Evolutionary conservation across 2,329 filamentous ascomycete species (phyloP), one percentile per base, ranked within the genome.

Genomic region (Sporothrix phasma): DNA sequence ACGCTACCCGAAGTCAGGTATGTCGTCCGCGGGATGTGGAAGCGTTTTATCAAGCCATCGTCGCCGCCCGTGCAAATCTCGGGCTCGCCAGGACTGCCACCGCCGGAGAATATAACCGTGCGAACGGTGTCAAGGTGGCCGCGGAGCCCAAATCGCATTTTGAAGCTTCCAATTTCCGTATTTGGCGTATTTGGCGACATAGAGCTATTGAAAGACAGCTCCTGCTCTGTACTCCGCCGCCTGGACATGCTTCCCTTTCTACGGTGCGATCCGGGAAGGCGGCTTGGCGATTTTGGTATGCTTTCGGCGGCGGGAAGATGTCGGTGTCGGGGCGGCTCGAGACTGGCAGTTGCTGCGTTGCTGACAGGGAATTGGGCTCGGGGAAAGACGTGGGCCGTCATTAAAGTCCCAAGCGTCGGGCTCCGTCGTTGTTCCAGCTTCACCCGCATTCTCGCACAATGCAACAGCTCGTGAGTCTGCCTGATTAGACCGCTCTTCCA

Each of bases 41-140:
- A 99, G 61, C 94, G 86, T 76, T 99, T 99, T 74, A 99, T 89
- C 70, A 93, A 89, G 64, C 93, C 93, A 73, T 99, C 94, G 71
- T 99, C 94, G 64, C 93, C 91, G 59, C 90, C 91, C 3, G 93
- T 99, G 76, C 93, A 97, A 62, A 99, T 93, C 75, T 99, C 94
- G 1, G 94, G 94, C 73, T 99, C 94, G 3, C 90, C 91, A 3
- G 92, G 92, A 71, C 92, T 97, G 66, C 94, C 94, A 47, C 94
- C 94, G 26, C 94, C 94, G 0, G 92, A 97, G 76, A 99, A 99
- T 68, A 97, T 96, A 65, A 97, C 90, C 0, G 91, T 91, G 46
- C 94, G 88, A 5, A 99, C 91, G 2, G 95, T 92, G 73, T 97
- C 92, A 1, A 99, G 82, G 74, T 99, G 94, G 1, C 94, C 94